Evolutionary conservation across 2,329 filamentous ascomycete genomes (phyloP), one percentile per base, ranked within the genome.

Genomic region (Gyromitra esculenta): DNA sequence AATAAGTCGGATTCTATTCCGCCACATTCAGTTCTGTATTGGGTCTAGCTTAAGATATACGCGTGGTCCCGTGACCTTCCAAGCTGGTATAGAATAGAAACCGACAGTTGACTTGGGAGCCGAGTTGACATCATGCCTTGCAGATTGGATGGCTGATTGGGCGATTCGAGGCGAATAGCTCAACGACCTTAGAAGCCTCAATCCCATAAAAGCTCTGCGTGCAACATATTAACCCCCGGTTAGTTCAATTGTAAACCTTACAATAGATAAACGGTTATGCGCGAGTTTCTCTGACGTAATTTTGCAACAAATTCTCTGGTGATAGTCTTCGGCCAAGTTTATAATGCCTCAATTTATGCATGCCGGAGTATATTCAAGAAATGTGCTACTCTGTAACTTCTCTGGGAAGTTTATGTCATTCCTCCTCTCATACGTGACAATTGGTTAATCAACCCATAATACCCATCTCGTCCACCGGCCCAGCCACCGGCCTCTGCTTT

Each of bases 401-500:
- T 43, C 7, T 60, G 52, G 35, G 15, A 31, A 11, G 11, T 71
- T 35, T 71, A 71, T 71, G 72, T 57, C 65, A 76, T 76, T 6
- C 71, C 65, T 25, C 76, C 86, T 66, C 88, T 85, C 74, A 90
- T 84, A 82, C 88, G 89, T 82, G 90, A 88, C 75, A 90, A 82
- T 82, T 90, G 89, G 82, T 86, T 90, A 79, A 90, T 89, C 68
- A 90, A 83, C 4, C 88, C 88, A 81, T 89, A 90, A 60, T 81
- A 81, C 21, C 80, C 69, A 31, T 81, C 79, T 68, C 82, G 43
- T 80, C 83, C 41, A 80, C 80, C 62, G 80, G 79, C 45, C 81
- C 80, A 67, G 67, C 81, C 73, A 72, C 71, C 78, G n/a, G 50
- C 50, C 6, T 77, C 75, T 25, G 48, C 64, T 7, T 70, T 73